phyloP scores from a whole-genome alignment of 148 eudicot species.

The Fagopyrum tataricum region DNA sequence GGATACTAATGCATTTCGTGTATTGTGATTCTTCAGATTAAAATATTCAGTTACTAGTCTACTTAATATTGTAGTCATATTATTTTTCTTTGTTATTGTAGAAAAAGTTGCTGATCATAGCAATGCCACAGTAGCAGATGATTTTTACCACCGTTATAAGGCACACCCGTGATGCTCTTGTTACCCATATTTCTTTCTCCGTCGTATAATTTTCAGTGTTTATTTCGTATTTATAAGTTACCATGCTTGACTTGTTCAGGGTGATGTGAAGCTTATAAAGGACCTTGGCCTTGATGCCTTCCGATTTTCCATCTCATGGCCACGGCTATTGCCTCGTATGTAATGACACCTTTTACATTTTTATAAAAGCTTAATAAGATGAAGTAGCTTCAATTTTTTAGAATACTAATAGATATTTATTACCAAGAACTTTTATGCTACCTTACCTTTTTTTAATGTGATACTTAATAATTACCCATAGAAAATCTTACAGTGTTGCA shows the following conservation, averaged over 20 bases:
- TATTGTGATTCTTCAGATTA: too few species aligned
- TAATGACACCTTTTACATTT: background rate
- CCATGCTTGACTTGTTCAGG: background rate
- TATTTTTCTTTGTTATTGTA: background rate
- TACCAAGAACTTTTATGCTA: background rate
- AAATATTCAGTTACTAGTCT: background rate
- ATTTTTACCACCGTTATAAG: constrained; percentile 5
- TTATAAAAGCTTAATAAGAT: background rate
- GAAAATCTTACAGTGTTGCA: background rate
- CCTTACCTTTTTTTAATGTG: background rate
- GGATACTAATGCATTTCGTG: too few species aligned
- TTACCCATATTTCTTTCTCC: background rate
- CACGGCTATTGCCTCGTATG: constrained; percentile 8
- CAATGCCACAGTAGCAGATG: background rate
- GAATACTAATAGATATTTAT: too few species aligned
- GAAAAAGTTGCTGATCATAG: constrained; percentile 1
- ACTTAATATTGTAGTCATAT: too few species aligned
- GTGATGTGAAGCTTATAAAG: background rate
- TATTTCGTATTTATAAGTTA: background rate
- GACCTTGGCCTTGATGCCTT: constrained; percentile 5
- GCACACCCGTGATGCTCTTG: background rate
- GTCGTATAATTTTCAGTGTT: background rate
- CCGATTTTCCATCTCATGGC: constrained; percentile 10
- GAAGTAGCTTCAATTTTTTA: too few species aligned
- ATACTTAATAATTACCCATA: background rate